Evolutionary conservation across 176 grass and related monocot genomes (phyloP), one percentile per base, ranked within the genome.

Genomic region (Carex scoparia): DNA sequence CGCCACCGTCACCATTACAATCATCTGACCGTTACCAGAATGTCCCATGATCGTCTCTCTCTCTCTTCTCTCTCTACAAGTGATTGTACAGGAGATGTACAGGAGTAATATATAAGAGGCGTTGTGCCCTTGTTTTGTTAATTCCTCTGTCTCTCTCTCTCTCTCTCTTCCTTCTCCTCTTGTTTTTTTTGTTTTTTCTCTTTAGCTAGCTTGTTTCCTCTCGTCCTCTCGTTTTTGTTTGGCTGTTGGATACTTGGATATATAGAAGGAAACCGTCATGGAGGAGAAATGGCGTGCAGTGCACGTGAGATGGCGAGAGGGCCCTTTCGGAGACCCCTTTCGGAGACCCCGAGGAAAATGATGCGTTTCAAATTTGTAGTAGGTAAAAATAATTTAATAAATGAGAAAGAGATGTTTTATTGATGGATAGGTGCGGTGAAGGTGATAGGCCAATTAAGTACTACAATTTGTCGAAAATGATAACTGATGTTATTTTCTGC

Each of bases 1-100:
- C 32, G 16, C 80, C 58, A 85, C 58, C 81, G 89, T 0, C 66
- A 84, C 12, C 69, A 84, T 33, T 67, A 91, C 30, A 10, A 71
- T 54, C 67, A 81, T 38, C 18, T 28, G 48, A 5, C 81, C 81
- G 28, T 89, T 79, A 75, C 80, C 84, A 37, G 80, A 0, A 33
- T 80, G 2, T 4, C 19, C 42, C 79, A 67, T 48, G 42, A 60
- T 51, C 9, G 0, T 77, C 8, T 23, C 42, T 4, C 2, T 69
- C 1, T 46, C 1, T 6, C 48, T 63, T 57, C 2, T 38, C 3
- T 5, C 1, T 44, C 42, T 35, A 35, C 33, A 35, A 35, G 33
- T 2, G 33, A 35, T 35, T 35, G 33, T 35, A 35, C 23, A 23
- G 23, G 23, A 23, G 23, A 23, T 23, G 23, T 23, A 23, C 23